Evolutionary conservation across 306 rosid species (phyloP).

Genomic region (Vicia villosa): DNA sequence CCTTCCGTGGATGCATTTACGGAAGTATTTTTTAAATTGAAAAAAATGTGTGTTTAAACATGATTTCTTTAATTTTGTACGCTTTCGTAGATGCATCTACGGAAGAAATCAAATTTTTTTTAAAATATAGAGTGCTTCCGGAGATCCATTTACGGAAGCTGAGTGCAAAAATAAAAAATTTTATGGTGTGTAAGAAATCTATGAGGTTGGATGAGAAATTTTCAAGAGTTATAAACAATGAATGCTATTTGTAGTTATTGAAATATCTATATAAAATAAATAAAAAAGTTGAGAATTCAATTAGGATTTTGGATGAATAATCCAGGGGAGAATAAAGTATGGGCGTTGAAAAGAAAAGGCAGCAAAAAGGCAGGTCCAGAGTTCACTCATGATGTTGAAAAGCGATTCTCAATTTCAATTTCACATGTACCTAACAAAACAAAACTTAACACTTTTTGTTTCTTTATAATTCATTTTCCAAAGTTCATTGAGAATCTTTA

Average conservation of each 20-base stretch:
- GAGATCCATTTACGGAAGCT: no score
- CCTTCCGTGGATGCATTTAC: no score
- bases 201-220: no score
- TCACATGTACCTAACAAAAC: slow-evolving; percentile 27
- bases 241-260: background rate
- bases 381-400: slow-evolving; percentile 28
- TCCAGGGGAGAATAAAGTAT: background rate
- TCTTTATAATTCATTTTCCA: background rate
- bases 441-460: slow-evolving; percentile 28
- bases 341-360: slow-evolving; percentile 12
- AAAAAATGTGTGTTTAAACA: no score
- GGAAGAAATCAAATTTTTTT: no score
- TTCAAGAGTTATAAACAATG: background rate
- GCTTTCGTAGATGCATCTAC: no score
- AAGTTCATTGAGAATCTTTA: no score
- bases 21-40: no score
- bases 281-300: background rate
- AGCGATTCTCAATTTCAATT: slow-evolving; percentile 29
- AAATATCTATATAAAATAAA: background rate
- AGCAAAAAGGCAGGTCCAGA: slow-evolving; percentile 25
- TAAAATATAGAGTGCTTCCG: no score
- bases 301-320: background rate
- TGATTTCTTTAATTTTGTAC: no score
- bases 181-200: no score
- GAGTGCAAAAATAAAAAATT: no score